Evolutionary conservation across 345 rosid genomes (phyloP).

Genomic region (Mangifera indica): DNA sequence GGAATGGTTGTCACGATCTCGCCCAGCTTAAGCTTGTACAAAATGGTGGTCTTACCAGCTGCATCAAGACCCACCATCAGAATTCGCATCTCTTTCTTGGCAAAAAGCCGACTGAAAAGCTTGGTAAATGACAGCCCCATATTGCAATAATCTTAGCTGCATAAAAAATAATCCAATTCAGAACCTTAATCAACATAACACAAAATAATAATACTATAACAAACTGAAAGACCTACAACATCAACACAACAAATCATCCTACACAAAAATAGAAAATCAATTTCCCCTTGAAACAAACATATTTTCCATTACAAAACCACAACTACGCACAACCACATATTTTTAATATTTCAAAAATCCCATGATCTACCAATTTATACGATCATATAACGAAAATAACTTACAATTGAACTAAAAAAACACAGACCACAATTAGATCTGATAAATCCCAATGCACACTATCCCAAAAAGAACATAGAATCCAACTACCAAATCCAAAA

Average conservation of each 20-base stretch:
- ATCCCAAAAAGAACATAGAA: background rate
- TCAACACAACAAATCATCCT: no score
- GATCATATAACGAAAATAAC: no score
- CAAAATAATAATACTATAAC: no score
- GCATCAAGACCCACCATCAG: slow-evolving; percentile 41
- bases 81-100: slow-evolving; percentile 45
- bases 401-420: no score
- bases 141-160: slow-evolving; percentile 22
- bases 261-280: no score
- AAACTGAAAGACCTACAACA: no score
- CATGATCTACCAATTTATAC: no score
- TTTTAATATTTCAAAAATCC: no score
- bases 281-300: background rate
- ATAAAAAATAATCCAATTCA: background rate
- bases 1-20: slow-evolving; percentile 77
- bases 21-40: slow-evolving; percentile 71
- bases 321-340: background rate
- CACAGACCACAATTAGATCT: background rate
- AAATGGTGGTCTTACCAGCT: slow-evolving; percentile 63
- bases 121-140: slow-evolving; percentile 72
- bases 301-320: background rate
- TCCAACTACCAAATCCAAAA: background rate
- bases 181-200: background rate
- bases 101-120: slow-evolving; percentile 60
- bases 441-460: background rate